phyloP scores from a whole-genome alignment of 768 basidiomycete genomes.

The Hygrocybe coccinea region DNA sequence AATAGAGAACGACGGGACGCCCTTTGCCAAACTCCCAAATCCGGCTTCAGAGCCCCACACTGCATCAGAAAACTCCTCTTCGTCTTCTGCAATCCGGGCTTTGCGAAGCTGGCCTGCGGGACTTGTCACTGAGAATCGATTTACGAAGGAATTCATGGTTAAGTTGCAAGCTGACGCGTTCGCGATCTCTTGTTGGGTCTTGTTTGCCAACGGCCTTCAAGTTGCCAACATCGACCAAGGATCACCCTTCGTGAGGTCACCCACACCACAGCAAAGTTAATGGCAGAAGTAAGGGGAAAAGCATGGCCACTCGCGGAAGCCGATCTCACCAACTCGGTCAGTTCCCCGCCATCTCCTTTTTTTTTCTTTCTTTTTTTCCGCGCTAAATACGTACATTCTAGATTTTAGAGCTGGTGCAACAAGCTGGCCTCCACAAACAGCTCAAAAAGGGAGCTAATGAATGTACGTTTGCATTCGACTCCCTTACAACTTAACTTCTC shows the following conservation, averaged over 20 bases:
- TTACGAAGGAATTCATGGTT: constrained; percentile 65
- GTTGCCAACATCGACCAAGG: too few species aligned
- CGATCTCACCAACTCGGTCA: constrained; percentile 82
- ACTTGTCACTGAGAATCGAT: constrained; percentile 59
- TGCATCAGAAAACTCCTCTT: constrained; percentile 58
- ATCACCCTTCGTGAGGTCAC: constrained; percentile 82
- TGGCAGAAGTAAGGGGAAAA: constrained; percentile 69
- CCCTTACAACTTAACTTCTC: not conserved
- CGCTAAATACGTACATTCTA: constrained; percentile 25
- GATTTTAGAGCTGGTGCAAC: constrained; percentile 95
- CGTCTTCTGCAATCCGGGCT: constrained; percentile 54
- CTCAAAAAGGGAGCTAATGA: constrained; percentile 99
- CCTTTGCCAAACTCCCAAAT: constrained; percentile 68
- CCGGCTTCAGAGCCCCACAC: constrained; percentile 83
- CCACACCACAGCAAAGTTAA: constrained; percentile 27
- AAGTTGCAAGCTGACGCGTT: constrained; percentile 38
- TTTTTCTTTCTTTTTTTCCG: constrained; percentile 3
- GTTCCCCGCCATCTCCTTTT: constrained; percentile 28
- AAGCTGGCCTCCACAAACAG: constrained; percentile 96
- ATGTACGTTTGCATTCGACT: constrained; percentile 44
- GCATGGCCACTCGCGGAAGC: constrained; percentile 88
- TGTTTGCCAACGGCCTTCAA: not conserved
- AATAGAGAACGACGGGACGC: constrained; percentile 65
- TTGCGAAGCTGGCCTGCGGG: constrained; percentile 45
- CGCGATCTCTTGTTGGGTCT: not conserved